Evolutionary conservation across 208 protist species (phyloP).

Genomic region (Acanthamoeba lenticulata): DNA sequence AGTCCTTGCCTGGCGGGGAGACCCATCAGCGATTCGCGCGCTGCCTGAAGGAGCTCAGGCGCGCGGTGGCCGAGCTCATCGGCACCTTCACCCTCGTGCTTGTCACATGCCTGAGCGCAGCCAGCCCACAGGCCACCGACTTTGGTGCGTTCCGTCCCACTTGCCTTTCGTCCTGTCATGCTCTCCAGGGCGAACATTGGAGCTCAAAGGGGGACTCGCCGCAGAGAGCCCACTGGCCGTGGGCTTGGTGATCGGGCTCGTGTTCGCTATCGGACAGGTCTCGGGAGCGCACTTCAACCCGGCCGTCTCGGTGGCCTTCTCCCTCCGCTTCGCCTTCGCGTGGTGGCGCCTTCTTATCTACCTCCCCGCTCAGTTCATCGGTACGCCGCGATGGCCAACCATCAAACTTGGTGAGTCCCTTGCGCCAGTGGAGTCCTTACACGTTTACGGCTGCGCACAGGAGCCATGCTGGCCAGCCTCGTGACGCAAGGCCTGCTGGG

Average conservation of each 20-base stretch:
- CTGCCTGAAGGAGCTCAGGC: background rate
- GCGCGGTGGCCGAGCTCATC: background rate
- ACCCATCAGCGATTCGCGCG: background rate
- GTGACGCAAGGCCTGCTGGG: background rate
- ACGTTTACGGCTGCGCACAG: background rate
- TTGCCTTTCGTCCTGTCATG: background rate
- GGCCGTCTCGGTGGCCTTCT: background rate
- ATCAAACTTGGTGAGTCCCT: background rate
- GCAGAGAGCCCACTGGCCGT: background rate
- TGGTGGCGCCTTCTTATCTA: background rate
- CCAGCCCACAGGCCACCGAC: background rate
- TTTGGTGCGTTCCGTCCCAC: background rate
- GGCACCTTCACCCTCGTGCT: conserved; percentile 35
- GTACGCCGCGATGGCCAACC: background rate
- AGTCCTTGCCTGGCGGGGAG: background rate
- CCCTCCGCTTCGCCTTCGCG: background rate
- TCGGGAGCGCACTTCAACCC: background rate
- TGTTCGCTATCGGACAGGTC: background rate
- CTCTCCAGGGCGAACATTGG: background rate
- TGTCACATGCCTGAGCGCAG: background rate
- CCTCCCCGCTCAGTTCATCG: background rate
- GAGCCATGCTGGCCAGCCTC: background rate
- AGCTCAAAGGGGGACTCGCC: background rate
- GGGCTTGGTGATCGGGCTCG: background rate
- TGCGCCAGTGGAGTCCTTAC: background rate